Evolutionary conservation across 2,329 filamentous ascomycete species (phyloP).

Genomic region (Ilyonectria mors-panacis): DNA sequence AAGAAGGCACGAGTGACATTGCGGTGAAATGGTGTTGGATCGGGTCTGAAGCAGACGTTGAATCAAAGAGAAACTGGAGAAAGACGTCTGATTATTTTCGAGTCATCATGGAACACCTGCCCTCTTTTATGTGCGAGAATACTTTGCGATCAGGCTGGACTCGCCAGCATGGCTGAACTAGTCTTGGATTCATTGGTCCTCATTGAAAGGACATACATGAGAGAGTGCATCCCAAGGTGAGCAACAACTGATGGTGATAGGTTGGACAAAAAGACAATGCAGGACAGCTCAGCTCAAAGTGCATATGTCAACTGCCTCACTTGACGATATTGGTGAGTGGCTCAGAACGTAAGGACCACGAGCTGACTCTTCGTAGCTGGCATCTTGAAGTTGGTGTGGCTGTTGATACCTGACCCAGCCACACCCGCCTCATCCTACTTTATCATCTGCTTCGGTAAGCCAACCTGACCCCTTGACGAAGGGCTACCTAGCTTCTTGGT

Average conservation of each 20-base stretch:
- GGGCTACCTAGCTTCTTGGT: not conserved
- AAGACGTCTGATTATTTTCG: not conserved
- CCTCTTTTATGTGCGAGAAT: not conserved
- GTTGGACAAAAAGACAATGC: constrained; percentile 1
- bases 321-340: constrained; percentile 1
- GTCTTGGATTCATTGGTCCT: constrained; percentile 1
- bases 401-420: not conserved
- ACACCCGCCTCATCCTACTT: not conserved
- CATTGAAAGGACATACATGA: constrained; percentile 7
- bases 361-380: not conserved
- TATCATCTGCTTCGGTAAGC: not conserved
- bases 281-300: not conserved
- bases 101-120: not conserved
- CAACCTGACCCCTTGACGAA: not conserved
- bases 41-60: not conserved
- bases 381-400: not conserved
- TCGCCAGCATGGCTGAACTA: not conserved
- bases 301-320: not conserved
- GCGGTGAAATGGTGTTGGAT: not conserved
- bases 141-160: not conserved
- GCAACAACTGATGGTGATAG: not conserved
- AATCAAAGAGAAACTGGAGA: not conserved
- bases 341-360: not conserved
- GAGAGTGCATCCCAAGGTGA: not conserved
- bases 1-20: not conserved